These are phyloP conservation scores for Talaromyces rugulosus DNA, from an alignment of 2,329 filamentous ascomycete genomes.

Conservation along the genomic window DNA sequence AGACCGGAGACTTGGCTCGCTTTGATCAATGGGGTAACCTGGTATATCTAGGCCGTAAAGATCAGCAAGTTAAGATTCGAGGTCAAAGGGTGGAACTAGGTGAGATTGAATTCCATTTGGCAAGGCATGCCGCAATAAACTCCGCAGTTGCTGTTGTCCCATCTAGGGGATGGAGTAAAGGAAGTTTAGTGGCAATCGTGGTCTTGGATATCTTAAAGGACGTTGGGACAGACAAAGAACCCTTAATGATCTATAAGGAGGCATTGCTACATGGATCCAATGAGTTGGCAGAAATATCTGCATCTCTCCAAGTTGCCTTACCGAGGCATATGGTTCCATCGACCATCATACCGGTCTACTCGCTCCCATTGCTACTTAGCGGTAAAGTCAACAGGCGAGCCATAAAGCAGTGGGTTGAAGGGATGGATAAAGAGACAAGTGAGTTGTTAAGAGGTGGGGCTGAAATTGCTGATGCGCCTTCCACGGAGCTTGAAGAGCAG, in stretches of 20 bases:
- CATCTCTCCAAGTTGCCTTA: neutral
- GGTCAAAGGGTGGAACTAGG: constrained; percentile 41
- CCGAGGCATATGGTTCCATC: neutral
- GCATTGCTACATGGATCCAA: neutral
- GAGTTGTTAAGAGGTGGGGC: neutral
- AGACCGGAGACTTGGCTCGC: neutral
- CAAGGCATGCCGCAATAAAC: neutral
- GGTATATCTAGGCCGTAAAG: constrained; percentile 24
- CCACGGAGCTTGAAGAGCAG: neutral
- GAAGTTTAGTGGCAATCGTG: neutral
- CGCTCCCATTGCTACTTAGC: neutral
- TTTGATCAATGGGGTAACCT: neutral
- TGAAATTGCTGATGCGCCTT: neutral
- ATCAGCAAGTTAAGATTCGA: constrained; percentile 37
- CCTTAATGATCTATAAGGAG: neutral
- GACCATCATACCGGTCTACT: neutral
- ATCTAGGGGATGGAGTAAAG: neutral
- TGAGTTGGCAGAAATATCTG: neutral
- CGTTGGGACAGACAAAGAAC: neutral
- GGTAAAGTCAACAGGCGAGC: neutral
- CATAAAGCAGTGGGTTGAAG: neutral
- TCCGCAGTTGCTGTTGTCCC: neutral
- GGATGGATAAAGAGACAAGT: neutral
- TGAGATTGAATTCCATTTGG: constrained; percentile 32
- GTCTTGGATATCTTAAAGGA: neutral